Evolutionary conservation across 345 rosid genomes (phyloP).

Genomic region (Populus ilicifolia): DNA sequence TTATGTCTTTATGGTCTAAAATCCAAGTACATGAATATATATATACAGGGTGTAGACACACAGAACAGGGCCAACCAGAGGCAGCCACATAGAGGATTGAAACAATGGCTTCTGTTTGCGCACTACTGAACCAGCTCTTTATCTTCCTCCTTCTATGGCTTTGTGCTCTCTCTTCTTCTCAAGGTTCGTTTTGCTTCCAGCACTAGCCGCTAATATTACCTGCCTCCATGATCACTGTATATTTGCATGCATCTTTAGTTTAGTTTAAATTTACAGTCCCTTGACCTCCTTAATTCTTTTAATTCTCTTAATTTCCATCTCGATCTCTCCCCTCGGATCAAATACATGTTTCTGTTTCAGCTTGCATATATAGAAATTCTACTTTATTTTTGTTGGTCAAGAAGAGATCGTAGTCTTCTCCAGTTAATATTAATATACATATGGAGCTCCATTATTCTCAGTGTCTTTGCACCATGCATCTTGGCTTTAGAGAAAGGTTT

Average conservation of each 20-base stretch:
- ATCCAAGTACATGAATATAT: no score
- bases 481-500: not conserved
- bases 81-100: conserved; percentile 14
- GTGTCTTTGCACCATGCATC: not conserved
- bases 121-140: not conserved
- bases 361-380: not conserved
- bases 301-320: not conserved
- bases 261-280: not conserved
- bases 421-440: not conserved
- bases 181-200: conserved; percentile 11
- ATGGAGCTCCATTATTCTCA: not conserved
- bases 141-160: conserved; percentile 11
- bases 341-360: not conserved
- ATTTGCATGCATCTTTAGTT: not conserved
- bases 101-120: conserved; percentile 11
- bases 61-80: conserved; percentile 24
- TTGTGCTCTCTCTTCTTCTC: conserved; percentile 14
- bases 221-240: not conserved
- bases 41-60: not conserved
- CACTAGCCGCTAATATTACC: not conserved
- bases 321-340: no score
- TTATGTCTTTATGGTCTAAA: no score
- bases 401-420: not conserved
- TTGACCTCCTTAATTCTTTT: not conserved
- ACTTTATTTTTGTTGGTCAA: not conserved